Evolutionary conservation across 192 early-diverging fungal genomes (phyloP).

Genomic region (Cetraspora pellucida): DNA sequence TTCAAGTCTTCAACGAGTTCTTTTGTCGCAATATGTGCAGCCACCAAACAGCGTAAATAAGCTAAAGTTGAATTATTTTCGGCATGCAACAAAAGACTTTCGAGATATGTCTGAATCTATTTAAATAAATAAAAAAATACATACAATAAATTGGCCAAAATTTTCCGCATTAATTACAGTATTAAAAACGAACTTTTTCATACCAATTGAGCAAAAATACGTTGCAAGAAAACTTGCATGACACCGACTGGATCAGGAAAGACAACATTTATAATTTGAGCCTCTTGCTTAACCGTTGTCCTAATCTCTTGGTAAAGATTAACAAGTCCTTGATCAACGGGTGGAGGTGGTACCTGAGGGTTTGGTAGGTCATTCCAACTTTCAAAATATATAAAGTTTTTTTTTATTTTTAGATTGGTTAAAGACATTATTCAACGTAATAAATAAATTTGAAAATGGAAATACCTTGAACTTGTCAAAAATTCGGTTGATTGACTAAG

Average conservation of each 20-base stretch:
- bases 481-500: conserved; percentile 57
- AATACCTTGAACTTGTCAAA: conserved; percentile 27
- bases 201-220: conserved; percentile 96
- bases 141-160: too few species aligned
- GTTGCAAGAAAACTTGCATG: conserved; percentile 91
- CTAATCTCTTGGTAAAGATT: conserved; percentile 86
- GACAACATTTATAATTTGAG: conserved; percentile 87
- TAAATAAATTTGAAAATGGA: not conserved
- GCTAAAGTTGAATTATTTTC: conserved; percentile 73
- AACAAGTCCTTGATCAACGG: conserved; percentile 68
- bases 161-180: not conserved
- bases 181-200: conserved; percentile 8
- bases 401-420: not conserved
- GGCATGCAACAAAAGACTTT: conserved; percentile 72
- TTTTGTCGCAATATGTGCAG: conserved; percentile 74
- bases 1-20: conserved; percentile 78
- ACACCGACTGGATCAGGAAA: conserved; percentile 90
- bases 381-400: conserved; percentile 12
- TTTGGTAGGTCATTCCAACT: conserved; percentile 53
- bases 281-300: conserved; percentile 82
- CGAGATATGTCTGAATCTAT: conserved; percentile 88
- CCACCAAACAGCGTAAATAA: conserved; percentile 76
- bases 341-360: conserved; percentile 57
- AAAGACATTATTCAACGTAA: not conserved
- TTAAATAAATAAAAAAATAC: not conserved